Conservation (phyloP, 2,329 filamentous ascomycete species). For the Aspergillus eucalypticola region DNA sequence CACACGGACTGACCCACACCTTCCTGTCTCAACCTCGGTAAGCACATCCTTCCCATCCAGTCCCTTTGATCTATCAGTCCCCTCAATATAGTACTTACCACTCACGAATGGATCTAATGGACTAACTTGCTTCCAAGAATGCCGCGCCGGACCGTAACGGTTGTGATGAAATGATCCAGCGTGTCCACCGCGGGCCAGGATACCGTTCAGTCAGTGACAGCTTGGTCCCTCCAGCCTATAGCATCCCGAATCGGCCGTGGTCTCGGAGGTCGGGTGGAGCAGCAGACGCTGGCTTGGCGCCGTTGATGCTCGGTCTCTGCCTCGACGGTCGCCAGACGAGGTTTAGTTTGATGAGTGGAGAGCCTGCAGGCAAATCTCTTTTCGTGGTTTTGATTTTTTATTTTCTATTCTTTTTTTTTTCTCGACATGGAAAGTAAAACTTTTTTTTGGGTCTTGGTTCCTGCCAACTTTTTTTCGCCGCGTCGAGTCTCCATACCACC, state of each 20-base stretch:
- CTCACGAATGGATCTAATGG: not conserved
- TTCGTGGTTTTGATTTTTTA: not conserved
- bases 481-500: not conserved
- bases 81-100: not conserved
- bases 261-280: not conserved
- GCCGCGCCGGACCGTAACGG: slow-evolving; percentile 8
- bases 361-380: slow-evolving; percentile 2
- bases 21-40: not conserved
- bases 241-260: not conserved
- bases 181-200: not conserved
- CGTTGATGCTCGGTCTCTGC: slow-evolving; percentile 4
- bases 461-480: slow-evolving; percentile 7
- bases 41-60: not conserved
- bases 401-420: not conserved
- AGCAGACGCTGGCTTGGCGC: not conserved
- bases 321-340: not conserved
- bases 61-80: not conserved
- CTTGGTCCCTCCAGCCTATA: not conserved
- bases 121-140: not conserved
- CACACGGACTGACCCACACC: not conserved
- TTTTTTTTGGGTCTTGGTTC: not conserved
- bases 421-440: not conserved
- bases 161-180: slow-evolving; percentile 5
- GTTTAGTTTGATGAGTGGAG: not conserved
- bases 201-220: slow-evolving; percentile 4